Conservation (phyloP, 805 yeast genomes). For the Starmerella kuoi region DNA sequence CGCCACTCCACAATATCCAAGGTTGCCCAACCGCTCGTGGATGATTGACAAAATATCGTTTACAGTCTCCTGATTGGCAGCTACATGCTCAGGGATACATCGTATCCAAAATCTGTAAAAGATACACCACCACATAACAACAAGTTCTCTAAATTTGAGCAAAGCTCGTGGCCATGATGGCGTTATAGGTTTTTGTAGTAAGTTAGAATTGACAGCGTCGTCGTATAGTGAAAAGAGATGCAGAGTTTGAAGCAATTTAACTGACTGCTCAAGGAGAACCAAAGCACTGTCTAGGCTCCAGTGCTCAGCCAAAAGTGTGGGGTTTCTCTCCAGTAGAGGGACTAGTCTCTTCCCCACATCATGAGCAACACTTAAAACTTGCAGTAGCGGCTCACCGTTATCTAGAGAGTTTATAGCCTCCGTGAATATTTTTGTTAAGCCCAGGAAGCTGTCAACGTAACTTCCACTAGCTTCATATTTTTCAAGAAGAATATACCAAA, state of each 20-base stretch:
- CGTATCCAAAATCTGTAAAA: conserved; percentile 32
- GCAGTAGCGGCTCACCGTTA: conserved; percentile 31
- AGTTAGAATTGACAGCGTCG: conserved; percentile 27
- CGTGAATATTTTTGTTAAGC: conserved; percentile 33
- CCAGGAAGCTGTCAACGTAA: conserved; percentile 40
- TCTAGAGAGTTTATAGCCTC: conserved; percentile 34
- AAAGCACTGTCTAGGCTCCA: conserved; percentile 9
- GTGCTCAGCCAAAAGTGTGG: conserved; percentile 8
- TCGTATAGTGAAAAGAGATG: conserved; percentile 30
- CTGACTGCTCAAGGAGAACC: conserved; percentile 15
- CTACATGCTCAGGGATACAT: conserved; percentile 20
- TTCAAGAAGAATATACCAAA: conserved; percentile 64
- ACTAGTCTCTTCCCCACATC: conserved; percentile 33
- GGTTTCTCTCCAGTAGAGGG: conserved; percentile 20
- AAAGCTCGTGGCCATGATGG: conserved; percentile 27
- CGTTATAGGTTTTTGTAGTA: conserved; percentile 25
- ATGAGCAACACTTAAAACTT: conserved; percentile 43
- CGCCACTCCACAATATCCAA: conserved; percentile 56
- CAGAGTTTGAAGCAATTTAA: conserved; percentile 27
- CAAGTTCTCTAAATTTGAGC: conserved; percentile 25
- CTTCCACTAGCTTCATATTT: conserved; percentile 36
- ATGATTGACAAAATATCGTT: conserved; percentile 43
- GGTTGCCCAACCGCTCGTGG: conserved; percentile 62
- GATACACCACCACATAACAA: conserved; percentile 29
- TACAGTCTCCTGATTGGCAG: conserved; percentile 19